Base-by-base conservation (phyloP, 2,329 filamentous ascomycete species). In the Penicillium olsonii region DNA sequence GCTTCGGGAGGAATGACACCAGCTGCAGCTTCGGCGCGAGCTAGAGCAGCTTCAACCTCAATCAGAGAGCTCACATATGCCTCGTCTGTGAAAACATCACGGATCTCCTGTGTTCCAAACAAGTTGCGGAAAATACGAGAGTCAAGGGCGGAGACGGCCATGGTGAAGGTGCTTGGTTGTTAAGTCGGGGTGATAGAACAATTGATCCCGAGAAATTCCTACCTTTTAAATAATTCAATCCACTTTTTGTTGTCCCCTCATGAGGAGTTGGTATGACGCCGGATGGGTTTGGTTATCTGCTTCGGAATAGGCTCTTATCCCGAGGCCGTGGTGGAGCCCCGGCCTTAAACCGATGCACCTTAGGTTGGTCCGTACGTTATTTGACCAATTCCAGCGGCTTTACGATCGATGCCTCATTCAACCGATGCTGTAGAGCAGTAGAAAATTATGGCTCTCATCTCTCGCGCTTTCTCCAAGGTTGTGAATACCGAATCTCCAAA, bases 61-160 rank as follows among this genome's bases (percentile, higher is more conserved):
- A 62, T 52, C 33, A 61, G 37, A 12, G 39, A 47, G 24, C 45
- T 46, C 7, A 57, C 48, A 39, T 62, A 64, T 14, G 60, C 57
- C 46, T 61, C 57, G 33, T 64, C 60, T 4, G 53, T 51, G 27
- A 64, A 64, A 37, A 63, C 45, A 22, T 53, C 48, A 15, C 62
- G 55, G 14, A 63, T 63, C 33, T 63, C 56, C 33, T 59, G 50
- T 17, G 62, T 64, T 24, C 60, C 60, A 31, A 64, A 61, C 7
- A 63, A 42, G 47, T 62, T 58, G 27, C 57, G 55, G 37, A 63
- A 63, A 8, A 64, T 50, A 14, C 61, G 51, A 2, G 61, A 64
- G 42, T 63, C 61, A n/a, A 64, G 50, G 4, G 48, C 48, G n/a
- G 43, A 47, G 34, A 52, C 48, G 7, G 48, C 44, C 48, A 64